Evolutionary conservation across 2,329 filamentous ascomycete species (phyloP).

Genomic region (Xylariaceae sp.): DNA sequence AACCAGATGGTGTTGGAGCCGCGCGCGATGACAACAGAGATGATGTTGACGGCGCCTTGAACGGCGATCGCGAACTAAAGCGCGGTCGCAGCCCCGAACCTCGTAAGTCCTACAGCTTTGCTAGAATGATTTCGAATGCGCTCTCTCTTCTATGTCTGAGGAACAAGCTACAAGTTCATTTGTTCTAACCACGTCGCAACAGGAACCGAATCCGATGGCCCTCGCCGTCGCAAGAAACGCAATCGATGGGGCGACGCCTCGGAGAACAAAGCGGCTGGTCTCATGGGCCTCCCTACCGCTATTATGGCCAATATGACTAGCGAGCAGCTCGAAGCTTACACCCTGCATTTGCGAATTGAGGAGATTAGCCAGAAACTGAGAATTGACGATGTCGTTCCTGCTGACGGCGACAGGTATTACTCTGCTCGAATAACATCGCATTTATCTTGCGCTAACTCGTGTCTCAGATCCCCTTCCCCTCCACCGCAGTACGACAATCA

Average conservation of each 20-base stretch:
- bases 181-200: slow-evolving; percentile 26
- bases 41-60: slow-evolving; percentile 38
- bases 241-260: slow-evolving; percentile 97
- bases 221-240: slow-evolving; percentile 91
- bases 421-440: background rate
- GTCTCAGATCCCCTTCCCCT: slow-evolving; percentile 83
- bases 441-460: slow-evolving; percentile 3
- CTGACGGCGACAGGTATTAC: slow-evolving; percentile 82
- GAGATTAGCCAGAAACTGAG: slow-evolving; percentile 99
- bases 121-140: background rate
- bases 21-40: slow-evolving; percentile 28
- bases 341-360: slow-evolving; percentile 92
- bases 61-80: slow-evolving; percentile 57
- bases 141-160: background rate
- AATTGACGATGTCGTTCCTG: slow-evolving; percentile 97
- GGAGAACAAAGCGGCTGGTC: slow-evolving; percentile 96
- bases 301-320: slow-evolving; percentile 98
- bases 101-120: slow-evolving; percentile 47
- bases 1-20: slow-evolving; percentile 39
- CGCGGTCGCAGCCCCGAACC: slow-evolving; percentile 89
- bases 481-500: slow-evolving; percentile 98
- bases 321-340: slow-evolving; percentile 97
- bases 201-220: slow-evolving; percentile 64
- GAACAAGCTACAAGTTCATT: slow-evolving; percentile 9
- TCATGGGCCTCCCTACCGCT: slow-evolving; percentile 95